Evolutionary conservation across 805 yeast species (phyloP).

Genomic region (Yamadazyma phyllophila): DNA sequence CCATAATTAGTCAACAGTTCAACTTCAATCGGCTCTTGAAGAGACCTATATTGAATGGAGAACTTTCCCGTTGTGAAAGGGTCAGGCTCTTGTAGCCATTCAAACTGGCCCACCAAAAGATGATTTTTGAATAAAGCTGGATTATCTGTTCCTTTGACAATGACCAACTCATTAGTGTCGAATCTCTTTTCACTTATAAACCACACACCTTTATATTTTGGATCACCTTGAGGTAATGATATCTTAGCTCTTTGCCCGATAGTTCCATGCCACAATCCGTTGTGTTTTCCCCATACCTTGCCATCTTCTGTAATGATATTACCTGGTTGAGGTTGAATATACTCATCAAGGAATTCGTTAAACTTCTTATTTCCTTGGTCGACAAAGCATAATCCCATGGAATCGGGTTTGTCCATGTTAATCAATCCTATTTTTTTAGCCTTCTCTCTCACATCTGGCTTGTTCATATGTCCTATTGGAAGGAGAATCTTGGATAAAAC

Average conservation of each 20-base stretch:
- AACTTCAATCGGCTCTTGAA: constrained; percentile 56
- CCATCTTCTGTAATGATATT: constrained; percentile 77
- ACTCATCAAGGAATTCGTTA: constrained; percentile 70
- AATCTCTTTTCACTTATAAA: constrained; percentile 70
- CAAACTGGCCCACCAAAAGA: constrained; percentile 46
- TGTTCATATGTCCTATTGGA: constrained; percentile 78
- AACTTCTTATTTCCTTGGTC: constrained; percentile 61
- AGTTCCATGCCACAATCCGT: constrained; percentile 93
- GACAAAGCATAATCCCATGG: constrained; percentile 94
- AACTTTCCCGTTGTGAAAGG: constrained; percentile 6
- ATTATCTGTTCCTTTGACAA: constrained; percentile 69
- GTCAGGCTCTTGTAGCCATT: constrained; percentile 12
- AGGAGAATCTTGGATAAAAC: constrained; percentile 54
- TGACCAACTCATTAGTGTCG: constrained; percentile 68
- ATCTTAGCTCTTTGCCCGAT: constrained; percentile 83
- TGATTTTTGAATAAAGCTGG: constrained; percentile 48
- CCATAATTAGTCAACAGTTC: constrained; percentile 17
- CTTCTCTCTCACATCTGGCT: constrained; percentile 68
- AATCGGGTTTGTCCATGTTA: constrained; percentile 81
- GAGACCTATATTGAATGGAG: constrained; percentile 65
- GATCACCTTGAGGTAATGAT: constrained; percentile 88
- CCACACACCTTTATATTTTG: constrained; percentile 76
- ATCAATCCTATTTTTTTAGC: constrained; percentile 57
- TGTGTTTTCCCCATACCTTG: constrained; percentile 72
- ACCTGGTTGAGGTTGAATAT: constrained; percentile 71